Evolutionary conservation across 2,329 filamentous ascomycete genomes (phyloP), one percentile per base, ranked within the genome.

Genomic region (Ophiostoma sp.): DNA sequence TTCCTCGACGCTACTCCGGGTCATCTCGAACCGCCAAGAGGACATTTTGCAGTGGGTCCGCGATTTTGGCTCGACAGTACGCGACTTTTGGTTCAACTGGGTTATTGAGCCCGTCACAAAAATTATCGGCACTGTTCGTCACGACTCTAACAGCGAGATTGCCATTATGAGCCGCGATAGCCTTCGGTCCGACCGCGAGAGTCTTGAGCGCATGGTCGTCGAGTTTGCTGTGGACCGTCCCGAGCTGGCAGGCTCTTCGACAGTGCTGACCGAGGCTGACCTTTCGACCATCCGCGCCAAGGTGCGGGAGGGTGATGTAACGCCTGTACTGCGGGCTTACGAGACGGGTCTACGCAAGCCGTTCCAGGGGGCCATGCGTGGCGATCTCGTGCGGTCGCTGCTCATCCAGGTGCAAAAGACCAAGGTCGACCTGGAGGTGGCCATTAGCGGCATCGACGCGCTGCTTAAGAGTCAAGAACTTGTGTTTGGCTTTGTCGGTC

Each of bases 401-500:
- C 86, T 99, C 61, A 98, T 99, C 72, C 96, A 99, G 80, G 91
- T 99, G 50, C 96, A 99, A 79, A 99, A 99, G 86, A 98, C 96
- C 28, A 99, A 99, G 84, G 96, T 99, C 9, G 96, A 99, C 79
- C 90, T 99, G 15, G 96, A 99, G 82, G 91, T 98, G 75, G 96
- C 96, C 17, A 95, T 99, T 84, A 94, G 93, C 74, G 96, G 96
- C 22, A 99, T 99, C 76, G 95, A 99, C 84, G 90, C 94, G 45
- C 87, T 99, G 42, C 87, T 99, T 73, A 97, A 96, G 84, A 98
- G 95, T 79, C 96, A 99, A 80, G 95, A 99, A 80, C 87, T 99
- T 66, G 93, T 99, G 31, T 99, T 99, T 83, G 96, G 94, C n/a
- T 97, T 99, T 79, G 91, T 99, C 50, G 95, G 95, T 6, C 85